Evolutionary conservation across 805 yeast species (phyloP).

Genomic region (Lachancea lanzarotensis): DNA sequence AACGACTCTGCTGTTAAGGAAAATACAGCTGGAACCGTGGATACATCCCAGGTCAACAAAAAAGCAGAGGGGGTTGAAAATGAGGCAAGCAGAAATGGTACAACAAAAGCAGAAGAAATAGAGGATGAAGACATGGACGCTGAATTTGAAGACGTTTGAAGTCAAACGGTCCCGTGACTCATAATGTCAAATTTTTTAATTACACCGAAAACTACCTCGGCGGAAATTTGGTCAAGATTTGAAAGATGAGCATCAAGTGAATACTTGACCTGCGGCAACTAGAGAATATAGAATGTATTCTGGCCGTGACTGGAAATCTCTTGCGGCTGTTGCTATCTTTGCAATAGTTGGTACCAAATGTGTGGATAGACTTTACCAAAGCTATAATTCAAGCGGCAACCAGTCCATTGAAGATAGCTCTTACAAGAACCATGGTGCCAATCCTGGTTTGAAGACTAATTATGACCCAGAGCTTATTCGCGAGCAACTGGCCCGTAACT

Average conservation of each 20-base stretch:
- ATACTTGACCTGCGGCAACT: too few relatives aligned
- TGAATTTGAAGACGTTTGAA: constrained; percentile 32
- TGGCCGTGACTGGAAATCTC: constrained; percentile 19
- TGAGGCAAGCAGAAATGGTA: neutral
- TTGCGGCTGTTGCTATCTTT: constrained; percentile 29
- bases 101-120: constrained; percentile 12
- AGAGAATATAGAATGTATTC: neutral
- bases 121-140: constrained; percentile 31
- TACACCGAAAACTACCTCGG: neutral
- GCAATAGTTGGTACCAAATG: constrained; percentile 30
- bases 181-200: neutral
- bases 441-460: neutral
- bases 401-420: neutral
- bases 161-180: neutral
- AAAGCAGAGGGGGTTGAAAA: constrained; percentile 11
- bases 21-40: constrained; percentile 7
- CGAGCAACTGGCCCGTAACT: constrained; percentile 90
- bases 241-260: too few relatives aligned
- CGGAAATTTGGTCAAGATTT: too few relatives aligned
- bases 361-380: constrained; percentile 25
- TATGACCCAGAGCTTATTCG: constrained; percentile 67
- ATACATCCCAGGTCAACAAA: neutral
- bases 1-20: neutral
- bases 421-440: neutral
- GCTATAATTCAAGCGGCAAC: constrained; percentile 10